phyloP scores from a whole-genome alignment of 805 yeast species.

The Kodamaea kakaduensis region DNA sequence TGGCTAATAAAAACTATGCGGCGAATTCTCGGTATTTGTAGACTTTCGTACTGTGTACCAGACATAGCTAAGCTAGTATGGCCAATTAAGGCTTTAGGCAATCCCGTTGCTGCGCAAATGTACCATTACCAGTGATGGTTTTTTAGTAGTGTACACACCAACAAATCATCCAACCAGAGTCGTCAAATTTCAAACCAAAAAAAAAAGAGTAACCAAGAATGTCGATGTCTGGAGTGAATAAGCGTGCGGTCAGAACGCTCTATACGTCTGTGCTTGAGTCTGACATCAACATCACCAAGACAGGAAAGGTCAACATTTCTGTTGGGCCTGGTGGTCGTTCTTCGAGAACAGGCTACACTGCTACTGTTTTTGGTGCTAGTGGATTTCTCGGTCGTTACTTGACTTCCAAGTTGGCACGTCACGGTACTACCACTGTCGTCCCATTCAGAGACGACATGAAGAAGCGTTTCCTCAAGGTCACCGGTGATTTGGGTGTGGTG shows the following conservation, averaged over 20 bases:
- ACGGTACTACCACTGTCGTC: conserved; percentile 71
- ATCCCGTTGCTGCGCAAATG: too few species aligned
- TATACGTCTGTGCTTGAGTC: conserved; percentile 41
- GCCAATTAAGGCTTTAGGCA: too few species aligned
- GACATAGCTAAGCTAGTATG: too few species aligned
- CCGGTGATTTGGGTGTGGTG: conserved; percentile 86
- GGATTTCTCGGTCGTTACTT: conserved; percentile 77
- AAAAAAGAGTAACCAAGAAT: conserved; percentile 9
- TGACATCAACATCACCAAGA: conserved; percentile 70
- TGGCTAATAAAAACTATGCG: too few species aligned
- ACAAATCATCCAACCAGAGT: conserved; percentile 30
- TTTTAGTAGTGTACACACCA: conserved; percentile 10
- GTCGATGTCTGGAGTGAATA: conserved; percentile 13
- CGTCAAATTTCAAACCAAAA: conserved; percentile 15
- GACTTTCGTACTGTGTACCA: too few species aligned
- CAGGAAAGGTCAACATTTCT: conserved; percentile 70
- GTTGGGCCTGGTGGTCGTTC: conserved; percentile 79
- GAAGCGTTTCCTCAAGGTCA: conserved; percentile 72
- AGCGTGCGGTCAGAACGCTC: conserved; percentile 23
- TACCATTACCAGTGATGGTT: background rate
- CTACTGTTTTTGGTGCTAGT: conserved; percentile 80
- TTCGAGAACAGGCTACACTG: conserved; percentile 83
- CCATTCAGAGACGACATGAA: conserved; percentile 82
- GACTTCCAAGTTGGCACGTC: conserved; percentile 69
- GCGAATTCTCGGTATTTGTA: too few species aligned